Evolutionary conservation across 139 green algal genomes (phyloP), one percentile per base, ranked within the genome.

Genomic region (Closterium sp.): DNA sequence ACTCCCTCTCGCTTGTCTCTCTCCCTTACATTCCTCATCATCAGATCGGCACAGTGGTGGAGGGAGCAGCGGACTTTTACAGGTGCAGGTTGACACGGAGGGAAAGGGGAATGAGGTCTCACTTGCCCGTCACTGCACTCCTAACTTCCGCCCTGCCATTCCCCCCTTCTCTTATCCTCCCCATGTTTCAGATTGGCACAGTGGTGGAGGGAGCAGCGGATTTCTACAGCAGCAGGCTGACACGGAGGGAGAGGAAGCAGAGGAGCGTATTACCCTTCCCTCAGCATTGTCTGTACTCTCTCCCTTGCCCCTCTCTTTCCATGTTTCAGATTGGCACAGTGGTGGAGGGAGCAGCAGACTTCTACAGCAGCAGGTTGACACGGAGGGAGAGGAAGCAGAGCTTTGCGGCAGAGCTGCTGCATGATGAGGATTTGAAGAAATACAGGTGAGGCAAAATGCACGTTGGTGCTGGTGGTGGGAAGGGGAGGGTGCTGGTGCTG

Each of bases 21-120:
- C n/a, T n/a, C n/a, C n/a, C n/a, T n/a, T n/a, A n/a, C n/a, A n/a
- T n/a, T n/a, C n/a, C n/a, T n/a, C n/a, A n/a, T n/a, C n/a, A n/a
- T n/a, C n/a, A n/a, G n/a, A n/a, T n/a, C n/a, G n/a, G n/a, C n/a
- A 98, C 96, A 0, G 97, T 99, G 9, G 91, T 98, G 24, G 96
- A 97, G 90, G 95, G 95, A 73, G 87, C 96, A 1, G 31, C 93
- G 2, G 97, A 98, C 31, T 98, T 95, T 91, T 97, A 97, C 91
- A 96, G 93, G 17, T 94, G 91, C 4, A 94, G 97, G 29, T 62
- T 98, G 86, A 96, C 96, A 10, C 96, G 96, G 30, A 95, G 92
- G 88, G 94, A 98, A 88, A 96, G 97, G 32, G n/a, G n/a, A n/a
- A n/a, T n/a, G n/a, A n/a, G n/a, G n/a, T n/a, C n/a, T n/a, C n/a